Percentiles rank a stretch among this genome's conserved stretches.
phyloP scores from a whole-genome alignment of 225 moss, liverwort and hornwort species.

The Pseudisothecium myosuroides region DNA sequence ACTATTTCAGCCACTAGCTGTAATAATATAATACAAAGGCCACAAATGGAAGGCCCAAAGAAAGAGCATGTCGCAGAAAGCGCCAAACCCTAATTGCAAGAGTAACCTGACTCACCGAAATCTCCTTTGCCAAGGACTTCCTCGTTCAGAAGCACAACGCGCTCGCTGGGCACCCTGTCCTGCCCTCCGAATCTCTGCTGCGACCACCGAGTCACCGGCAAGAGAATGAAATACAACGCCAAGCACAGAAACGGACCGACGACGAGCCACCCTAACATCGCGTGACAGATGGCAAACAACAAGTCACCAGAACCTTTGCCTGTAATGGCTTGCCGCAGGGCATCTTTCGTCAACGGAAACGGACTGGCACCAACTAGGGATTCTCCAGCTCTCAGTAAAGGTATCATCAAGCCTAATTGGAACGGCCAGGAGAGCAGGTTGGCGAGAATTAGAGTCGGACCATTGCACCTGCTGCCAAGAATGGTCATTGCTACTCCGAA shows the following conservation, averaged over 20 bases:
- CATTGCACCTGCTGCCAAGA: constrained; percentile 54
- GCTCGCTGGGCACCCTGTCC: constrained; percentile 20
- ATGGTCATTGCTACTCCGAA: constrained; percentile 51
- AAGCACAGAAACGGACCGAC: constrained; percentile 32
- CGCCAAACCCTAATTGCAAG: not conserved
- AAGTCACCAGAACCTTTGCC: constrained; percentile 57
- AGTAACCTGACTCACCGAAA: not conserved
- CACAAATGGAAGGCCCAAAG: not conserved
- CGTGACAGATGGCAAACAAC: constrained; percentile 58
- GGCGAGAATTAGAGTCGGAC: constrained; percentile 59
- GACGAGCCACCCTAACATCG: constrained; percentile 39
- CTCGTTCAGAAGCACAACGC: constrained; percentile 36
- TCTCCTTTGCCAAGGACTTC: constrained; percentile 26
- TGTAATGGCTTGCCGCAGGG: constrained; percentile 63
- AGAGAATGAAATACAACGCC: constrained; percentile 11
- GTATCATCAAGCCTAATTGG: constrained; percentile 70
- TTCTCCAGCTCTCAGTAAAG: constrained; percentile 74
- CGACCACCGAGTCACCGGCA: constrained; percentile 32
- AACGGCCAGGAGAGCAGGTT: constrained; percentile 72
- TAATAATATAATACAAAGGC: not conserved
- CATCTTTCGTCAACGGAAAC: constrained; percentile 56
- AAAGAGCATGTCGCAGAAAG: not conserved
- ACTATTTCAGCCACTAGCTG: not conserved
- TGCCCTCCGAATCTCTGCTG: constrained; percentile 30
- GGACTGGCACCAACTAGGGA: constrained; percentile 34